phyloP scores from a whole-genome alignment of 305 asterid genomes.

The Fraxinus baroniana region DNA sequence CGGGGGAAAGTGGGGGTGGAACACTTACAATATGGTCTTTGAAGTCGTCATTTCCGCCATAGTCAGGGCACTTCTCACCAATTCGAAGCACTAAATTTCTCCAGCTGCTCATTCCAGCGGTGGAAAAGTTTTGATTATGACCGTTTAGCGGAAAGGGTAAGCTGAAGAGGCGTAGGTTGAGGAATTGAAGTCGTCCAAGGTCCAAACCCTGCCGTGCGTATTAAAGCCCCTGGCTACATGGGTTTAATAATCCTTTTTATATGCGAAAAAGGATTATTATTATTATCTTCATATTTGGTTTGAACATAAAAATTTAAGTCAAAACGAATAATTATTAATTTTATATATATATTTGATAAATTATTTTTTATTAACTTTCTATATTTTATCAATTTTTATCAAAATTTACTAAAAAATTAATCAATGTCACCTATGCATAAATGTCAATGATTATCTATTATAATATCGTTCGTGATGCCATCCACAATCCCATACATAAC shows the following conservation, averaged over 20 bases:
- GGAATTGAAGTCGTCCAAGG: not conserved
- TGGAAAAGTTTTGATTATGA: slow-evolving; percentile 4
- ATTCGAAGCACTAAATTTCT: slow-evolving; percentile 67
- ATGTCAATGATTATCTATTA: not conserved
- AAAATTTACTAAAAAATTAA: too few relatives aligned
- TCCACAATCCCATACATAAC: too few relatives aligned
- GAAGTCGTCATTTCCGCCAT: slow-evolving; percentile 73
- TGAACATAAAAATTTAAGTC: too few relatives aligned
- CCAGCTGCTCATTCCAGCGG: slow-evolving; percentile 75
- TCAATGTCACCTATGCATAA: not conserved
- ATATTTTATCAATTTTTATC: not conserved
- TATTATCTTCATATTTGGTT: not conserved
- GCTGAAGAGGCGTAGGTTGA: not conserved
- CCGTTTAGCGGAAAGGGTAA: not conserved
- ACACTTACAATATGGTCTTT: slow-evolving; percentile 80
- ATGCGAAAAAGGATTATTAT: not conserved
- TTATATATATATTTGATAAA: not conserved
- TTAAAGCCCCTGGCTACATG: not conserved
- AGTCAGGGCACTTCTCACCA: slow-evolving; percentile 86
- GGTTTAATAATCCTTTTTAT: too few relatives aligned
- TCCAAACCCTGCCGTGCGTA: not conserved
- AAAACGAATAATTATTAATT: too few relatives aligned
- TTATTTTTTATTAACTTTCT: too few relatives aligned
- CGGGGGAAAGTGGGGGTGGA: slow-evolving; percentile 5
- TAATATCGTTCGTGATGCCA: too few relatives aligned